Conservation (phyloP, 2,329 filamentous ascomycete species). For the Phoma herbarum region DNA sequence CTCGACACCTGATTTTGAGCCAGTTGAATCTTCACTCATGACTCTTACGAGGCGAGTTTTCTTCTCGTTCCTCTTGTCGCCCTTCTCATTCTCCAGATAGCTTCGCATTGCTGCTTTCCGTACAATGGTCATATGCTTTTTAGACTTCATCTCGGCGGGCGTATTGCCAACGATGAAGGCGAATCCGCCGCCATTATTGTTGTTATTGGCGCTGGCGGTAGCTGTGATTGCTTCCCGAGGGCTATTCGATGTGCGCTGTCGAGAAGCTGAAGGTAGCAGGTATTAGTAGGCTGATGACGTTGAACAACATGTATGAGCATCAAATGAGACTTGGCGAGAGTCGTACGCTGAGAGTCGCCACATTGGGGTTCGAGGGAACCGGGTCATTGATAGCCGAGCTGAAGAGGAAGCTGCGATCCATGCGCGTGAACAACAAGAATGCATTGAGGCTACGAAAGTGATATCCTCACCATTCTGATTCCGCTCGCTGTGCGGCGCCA, state of each 20-base stretch:
- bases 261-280: conserved; percentile 3
- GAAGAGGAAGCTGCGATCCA: neutral
- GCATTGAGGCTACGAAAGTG: conserved; percentile 13
- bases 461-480: conserved; percentile 35
- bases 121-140: conserved; percentile 44
- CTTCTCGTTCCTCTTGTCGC: conserved; percentile 14
- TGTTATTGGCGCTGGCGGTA: too few species aligned
- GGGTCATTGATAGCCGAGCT: too few species aligned
- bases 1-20: conserved; percentile 13
- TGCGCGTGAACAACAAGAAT: neutral
- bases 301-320: too few species aligned
- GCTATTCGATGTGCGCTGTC: conserved; percentile 19
- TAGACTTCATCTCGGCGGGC: conserved; percentile 45
- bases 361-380: too few species aligned
- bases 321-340: too few species aligned
- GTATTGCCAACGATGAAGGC: conserved; percentile 40
- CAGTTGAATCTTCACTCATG: conserved; percentile 34
- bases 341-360: too few species aligned
- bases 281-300: neutral
- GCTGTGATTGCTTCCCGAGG: too few species aligned
- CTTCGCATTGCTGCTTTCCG: conserved; percentile 49
- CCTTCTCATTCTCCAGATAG: conserved; percentile 39
- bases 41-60: too few species aligned
- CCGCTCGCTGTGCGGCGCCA: conserved; percentile 31
- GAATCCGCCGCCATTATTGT: conserved; percentile 19